These are phyloP conservation scores for Pyrenophora graminea DNA, from an alignment of 2,329 filamentous ascomycete species.

Conservation along the genomic window DNA sequence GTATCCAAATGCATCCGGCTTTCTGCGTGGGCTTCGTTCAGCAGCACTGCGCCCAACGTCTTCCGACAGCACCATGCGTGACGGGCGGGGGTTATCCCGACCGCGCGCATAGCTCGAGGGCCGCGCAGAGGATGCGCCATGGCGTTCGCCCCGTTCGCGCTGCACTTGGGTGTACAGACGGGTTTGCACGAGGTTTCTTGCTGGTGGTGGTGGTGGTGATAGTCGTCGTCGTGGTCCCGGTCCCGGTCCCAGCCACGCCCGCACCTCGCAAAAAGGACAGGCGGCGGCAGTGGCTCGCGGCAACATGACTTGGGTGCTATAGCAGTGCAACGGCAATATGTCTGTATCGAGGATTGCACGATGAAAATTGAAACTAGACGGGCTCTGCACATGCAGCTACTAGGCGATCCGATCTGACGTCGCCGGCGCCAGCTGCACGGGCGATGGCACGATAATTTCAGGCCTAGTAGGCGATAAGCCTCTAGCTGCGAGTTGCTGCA, in stretches of 20 bases:
- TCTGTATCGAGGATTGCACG: background rate
- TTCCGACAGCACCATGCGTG: slow-evolving; percentile 56
- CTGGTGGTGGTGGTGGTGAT: background rate
- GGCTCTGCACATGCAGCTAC: background rate
- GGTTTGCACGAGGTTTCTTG: slow-evolving; percentile 21
- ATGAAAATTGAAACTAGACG: background rate
- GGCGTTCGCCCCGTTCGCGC: slow-evolving; percentile 12
- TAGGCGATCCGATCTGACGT: slow-evolving; percentile 8
- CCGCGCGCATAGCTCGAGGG: slow-evolving; percentile 11
- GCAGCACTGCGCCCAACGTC: slow-evolving; percentile 29
- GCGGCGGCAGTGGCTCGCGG: slow-evolving; percentile 33
- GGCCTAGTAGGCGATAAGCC: slow-evolving; percentile 10
- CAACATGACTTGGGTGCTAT: slow-evolving; percentile 22
- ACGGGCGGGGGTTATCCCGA: slow-evolving; percentile 39
- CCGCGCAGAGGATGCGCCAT: slow-evolving; percentile 1
- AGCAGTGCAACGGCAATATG: background rate
- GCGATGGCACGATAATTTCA: slow-evolving; percentile 7
- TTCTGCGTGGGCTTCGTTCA: slow-evolving; percentile 29
- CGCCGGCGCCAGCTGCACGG: slow-evolving; percentile 5
- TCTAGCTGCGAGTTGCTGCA: slow-evolving; percentile 26
- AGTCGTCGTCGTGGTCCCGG: background rate
- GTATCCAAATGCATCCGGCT: slow-evolving; percentile 38
- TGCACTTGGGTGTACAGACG: slow-evolving; percentile 46
- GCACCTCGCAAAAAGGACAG: slow-evolving; percentile 52
- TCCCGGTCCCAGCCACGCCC: slow-evolving; percentile 25